Evolutionary conservation across 768 basidiomycete species (phyloP).

Genomic region (Chalciporus pseudorubinellus): DNA sequence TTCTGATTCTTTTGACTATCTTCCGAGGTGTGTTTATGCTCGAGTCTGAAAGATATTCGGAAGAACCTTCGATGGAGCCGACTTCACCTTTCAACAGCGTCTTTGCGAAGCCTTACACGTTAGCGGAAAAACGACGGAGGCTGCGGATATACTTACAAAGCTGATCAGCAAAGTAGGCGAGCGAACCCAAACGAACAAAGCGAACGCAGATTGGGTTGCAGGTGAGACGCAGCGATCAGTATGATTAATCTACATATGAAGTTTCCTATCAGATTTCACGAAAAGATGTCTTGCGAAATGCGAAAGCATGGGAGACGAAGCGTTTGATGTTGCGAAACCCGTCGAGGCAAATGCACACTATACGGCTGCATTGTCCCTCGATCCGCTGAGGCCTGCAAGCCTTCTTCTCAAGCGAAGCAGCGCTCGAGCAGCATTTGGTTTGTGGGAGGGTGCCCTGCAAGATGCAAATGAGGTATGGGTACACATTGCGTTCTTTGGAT

Average conservation of each 20-base stretch:
- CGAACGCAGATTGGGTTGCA: not conserved
- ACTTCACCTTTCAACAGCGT: not conserved
- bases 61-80: conserved; percentile 3
- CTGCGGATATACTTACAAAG: not conserved
- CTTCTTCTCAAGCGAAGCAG: not conserved
- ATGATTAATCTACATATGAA: not conserved
- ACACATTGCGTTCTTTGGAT: too few species aligned
- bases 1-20: not conserved
- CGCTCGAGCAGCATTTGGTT: not conserved
- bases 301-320: not conserved
- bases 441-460: not conserved
- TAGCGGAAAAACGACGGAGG: not conserved
- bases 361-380: not conserved
- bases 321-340: not conserved
- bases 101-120: conserved; percentile 10
- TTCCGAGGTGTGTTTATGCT: not conserved
- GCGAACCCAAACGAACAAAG: not conserved
- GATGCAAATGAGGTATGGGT: not conserved
- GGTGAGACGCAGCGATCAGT: not conserved
- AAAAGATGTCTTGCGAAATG: not conserved
- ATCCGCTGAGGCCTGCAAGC: not conserved
- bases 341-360: not conserved
- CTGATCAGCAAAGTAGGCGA: not conserved
- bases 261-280: not conserved
- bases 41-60: conserved; percentile 4